A percentile compares a stretch with the other conserved stretches of the same genome.
Conservation (phyloP, 176 grass and related monocot species). For the Oryza longistaminata region DNA sequence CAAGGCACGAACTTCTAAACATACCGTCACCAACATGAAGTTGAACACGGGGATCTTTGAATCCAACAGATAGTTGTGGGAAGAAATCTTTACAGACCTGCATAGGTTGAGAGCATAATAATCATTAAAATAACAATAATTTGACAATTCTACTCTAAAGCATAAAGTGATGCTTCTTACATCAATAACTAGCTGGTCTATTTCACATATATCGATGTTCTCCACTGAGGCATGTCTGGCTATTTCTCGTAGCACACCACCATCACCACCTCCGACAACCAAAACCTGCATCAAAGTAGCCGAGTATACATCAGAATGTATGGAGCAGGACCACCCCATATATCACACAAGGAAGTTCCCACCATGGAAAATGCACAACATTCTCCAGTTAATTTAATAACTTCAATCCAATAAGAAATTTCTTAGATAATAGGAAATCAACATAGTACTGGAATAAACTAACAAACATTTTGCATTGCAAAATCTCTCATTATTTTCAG, state of each 20-base stretch:
- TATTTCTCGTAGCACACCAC: constrained; percentile 84
- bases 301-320: not conserved
- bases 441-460: not conserved
- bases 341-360: not conserved
- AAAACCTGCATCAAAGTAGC: constrained; percentile 61
- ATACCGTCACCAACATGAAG: constrained; percentile 91
- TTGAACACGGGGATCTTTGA: constrained; percentile 78
- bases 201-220: constrained; percentile 91
- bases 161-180: constrained; percentile 45
- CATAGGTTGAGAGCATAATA: constrained; percentile 8
- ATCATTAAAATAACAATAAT: not conserved
- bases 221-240: constrained; percentile 80
- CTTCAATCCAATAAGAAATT: not conserved
- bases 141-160: not conserved
- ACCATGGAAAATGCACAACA: not conserved
- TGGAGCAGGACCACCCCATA: not conserved
- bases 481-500: constrained; percentile 56
- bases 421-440: not conserved
- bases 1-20: constrained; percentile 28
- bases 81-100: constrained; percentile 92
- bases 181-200: constrained; percentile 90
- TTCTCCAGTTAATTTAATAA: not conserved
- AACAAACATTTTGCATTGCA: not conserved
- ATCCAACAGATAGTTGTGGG: constrained; percentile 69
- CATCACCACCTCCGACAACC: constrained; percentile 93